A percentile compares a stretch with the other conserved stretches of the same genome.
Conservation (phyloP, 164 flowering plant genomes). For the Magnolia officinalis region DNA sequence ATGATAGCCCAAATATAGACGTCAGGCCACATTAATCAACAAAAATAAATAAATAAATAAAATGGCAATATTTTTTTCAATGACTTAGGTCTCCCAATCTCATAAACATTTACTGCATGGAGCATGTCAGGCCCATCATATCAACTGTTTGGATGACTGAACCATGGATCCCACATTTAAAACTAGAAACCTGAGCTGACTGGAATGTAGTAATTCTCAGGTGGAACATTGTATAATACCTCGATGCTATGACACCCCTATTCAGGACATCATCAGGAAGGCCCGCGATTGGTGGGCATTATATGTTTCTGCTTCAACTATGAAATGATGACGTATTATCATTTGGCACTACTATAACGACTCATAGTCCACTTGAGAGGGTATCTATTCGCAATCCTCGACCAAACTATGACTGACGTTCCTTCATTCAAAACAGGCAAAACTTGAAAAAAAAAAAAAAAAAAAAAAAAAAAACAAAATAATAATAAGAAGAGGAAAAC, state of each 20-base stretch:
- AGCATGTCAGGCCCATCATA: too few species aligned
- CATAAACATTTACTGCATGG: too few species aligned
- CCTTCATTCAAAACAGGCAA: not conserved
- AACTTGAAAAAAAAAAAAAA: not conserved
- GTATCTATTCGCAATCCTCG: not conserved
- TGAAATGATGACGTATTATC: not conserved
- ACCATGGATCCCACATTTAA: not conserved
- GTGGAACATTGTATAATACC: too few species aligned
- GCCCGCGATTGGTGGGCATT: not conserved
- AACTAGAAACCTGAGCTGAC: not conserved
- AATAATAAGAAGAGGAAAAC: not conserved
- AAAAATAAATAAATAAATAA: too few species aligned
- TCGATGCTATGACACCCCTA: too few species aligned
- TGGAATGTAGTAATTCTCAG: too few species aligned
- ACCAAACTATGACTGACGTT: not conserved
- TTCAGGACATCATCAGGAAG: too few species aligned
- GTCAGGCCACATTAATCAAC: too few species aligned
- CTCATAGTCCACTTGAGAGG: not conserved
- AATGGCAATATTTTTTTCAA: too few species aligned
- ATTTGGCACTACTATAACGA: not conserved
- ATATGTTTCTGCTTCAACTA: not conserved
- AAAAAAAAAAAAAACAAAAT: not conserved
- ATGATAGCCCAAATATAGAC: too few species aligned
- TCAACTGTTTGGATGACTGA: not conserved
- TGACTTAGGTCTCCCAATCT: too few species aligned